Evolutionary conservation across 805 yeast species (phyloP).

Genomic region (Starmerella bombi): DNA sequence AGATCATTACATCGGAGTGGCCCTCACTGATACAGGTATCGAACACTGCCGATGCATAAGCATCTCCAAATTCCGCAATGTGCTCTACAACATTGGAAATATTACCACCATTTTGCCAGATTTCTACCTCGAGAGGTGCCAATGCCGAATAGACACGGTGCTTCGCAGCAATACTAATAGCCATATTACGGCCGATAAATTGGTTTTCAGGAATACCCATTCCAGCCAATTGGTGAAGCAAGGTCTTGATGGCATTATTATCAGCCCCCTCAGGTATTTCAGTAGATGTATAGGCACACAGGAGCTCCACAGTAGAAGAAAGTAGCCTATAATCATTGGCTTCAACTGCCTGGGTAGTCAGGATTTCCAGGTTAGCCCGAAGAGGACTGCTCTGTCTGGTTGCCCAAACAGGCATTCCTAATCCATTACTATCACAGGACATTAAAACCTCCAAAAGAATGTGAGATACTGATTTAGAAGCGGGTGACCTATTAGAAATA

Average conservation of each 20-base stretch:
- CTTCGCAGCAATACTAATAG: slow-evolving; percentile 46
- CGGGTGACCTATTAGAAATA: not conserved
- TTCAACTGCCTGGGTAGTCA: slow-evolving; percentile 17
- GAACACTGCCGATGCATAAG: slow-evolving; percentile 7
- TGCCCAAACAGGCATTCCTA: slow-evolving; percentile 12
- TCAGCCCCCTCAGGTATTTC: slow-evolving; percentile 9
- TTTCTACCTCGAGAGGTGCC: slow-evolving; percentile 40
- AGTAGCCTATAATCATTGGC: slow-evolving; percentile 21
- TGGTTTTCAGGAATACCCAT: not conserved
- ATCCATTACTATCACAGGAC: not conserved
- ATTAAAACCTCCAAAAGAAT: slow-evolving; percentile 3
- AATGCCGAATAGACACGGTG: slow-evolving; percentile 55
- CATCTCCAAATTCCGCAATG: slow-evolving; percentile 3
- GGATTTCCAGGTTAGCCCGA: slow-evolving; percentile 8
- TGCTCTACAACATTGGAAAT: not conserved
- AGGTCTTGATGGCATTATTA: slow-evolving; percentile 21
- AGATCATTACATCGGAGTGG: slow-evolving; percentile 3
- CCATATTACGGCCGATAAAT: slow-evolving; percentile 25
- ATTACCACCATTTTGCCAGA: slow-evolving; percentile 22
- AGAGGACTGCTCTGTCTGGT: not conserved
- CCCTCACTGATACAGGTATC: slow-evolving; percentile 5
- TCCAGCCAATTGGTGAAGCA: slow-evolving; percentile 37
- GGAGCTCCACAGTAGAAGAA: slow-evolving; percentile 30
- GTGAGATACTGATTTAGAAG: not conserved
- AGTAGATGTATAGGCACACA: slow-evolving; percentile 29